Conservation (phyloP, 768 basidiomycete species). For the Antrodiella citrinella region DNA sequence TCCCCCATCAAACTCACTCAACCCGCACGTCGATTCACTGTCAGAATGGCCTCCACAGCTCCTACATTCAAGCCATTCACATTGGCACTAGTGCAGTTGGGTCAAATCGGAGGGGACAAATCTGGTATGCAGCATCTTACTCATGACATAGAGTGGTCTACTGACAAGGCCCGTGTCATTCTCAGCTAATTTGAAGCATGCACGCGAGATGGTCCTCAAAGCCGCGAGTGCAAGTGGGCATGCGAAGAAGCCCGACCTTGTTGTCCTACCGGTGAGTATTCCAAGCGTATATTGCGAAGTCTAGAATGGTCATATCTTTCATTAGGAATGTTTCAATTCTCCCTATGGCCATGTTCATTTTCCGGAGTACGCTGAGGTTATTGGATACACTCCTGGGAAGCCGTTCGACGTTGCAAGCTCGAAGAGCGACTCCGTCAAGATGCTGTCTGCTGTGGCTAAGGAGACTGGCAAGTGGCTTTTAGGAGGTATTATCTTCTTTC, state of each 20-base stretch:
- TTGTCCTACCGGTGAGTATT: conserved; percentile 72
- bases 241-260: conserved; percentile 56
- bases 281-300: background rate
- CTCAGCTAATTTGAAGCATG: conserved; percentile 69
- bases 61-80: conserved; percentile 63
- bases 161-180: background rate
- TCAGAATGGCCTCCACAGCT: conserved; percentile 12
- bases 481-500: conserved; percentile 49
- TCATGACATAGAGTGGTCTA: background rate
- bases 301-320: background rate
- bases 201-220: conserved; percentile 67
- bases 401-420: conserved; percentile 48
- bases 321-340: conserved; percentile 83
- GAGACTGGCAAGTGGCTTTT: conserved; percentile 82
- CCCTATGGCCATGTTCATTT: conserved; percentile 79
- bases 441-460: conserved; percentile 76
- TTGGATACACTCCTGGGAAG: conserved; percentile 51
- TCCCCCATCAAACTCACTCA: background rate
- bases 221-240: conserved; percentile 39
- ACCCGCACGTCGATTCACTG: no score
- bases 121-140: conserved; percentile 14
- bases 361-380: conserved; percentile 75
- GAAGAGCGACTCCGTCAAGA: conserved; percentile 68
- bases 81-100: conserved; percentile 86
- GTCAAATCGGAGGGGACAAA: conserved; percentile 66